Evolutionary conservation across 768 basidiomycete species (phyloP).

Genomic region (Podaxis sp.): DNA sequence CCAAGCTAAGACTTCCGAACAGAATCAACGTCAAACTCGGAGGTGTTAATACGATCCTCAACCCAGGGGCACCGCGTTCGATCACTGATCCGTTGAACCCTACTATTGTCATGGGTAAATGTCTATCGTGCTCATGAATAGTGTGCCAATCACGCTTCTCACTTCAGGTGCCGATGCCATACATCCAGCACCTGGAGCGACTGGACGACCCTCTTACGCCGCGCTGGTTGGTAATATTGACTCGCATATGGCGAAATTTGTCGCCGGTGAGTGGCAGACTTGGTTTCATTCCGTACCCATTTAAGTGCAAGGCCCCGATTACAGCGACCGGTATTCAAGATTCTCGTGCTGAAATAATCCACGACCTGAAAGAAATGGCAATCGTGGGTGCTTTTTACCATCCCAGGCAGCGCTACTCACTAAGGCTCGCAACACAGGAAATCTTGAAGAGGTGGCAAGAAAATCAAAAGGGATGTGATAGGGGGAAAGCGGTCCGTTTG

Average conservation of each 20-base stretch:
- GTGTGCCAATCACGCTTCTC: background rate
- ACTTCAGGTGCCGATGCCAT: slow-evolving; percentile 69
- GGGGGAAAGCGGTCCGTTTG: slow-evolving; percentile 41
- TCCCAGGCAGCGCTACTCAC: background rate
- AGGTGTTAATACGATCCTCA: slow-evolving; percentile 74
- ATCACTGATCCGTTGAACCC: slow-evolving; percentile 67
- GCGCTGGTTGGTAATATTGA: slow-evolving; percentile 76
- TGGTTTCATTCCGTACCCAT: background rate
- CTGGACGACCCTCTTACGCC: slow-evolving; percentile 72
- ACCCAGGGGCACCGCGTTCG: slow-evolving; percentile 50
- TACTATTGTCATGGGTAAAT: slow-evolving; percentile 70
- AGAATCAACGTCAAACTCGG: slow-evolving; percentile 83
- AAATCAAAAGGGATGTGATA: slow-evolving; percentile 51
- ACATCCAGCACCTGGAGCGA: slow-evolving; percentile 74
- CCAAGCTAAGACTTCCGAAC: background rate
- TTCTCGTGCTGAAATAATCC: slow-evolving; percentile 66
- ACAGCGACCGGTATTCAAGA: slow-evolving; percentile 45
- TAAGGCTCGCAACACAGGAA: slow-evolving; percentile 33
- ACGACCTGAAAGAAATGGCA: slow-evolving; percentile 61
- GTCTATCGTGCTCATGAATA: background rate
- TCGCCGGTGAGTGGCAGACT: slow-evolving; percentile 32
- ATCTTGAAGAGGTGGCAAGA: slow-evolving; percentile 50
- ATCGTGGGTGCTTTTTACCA: slow-evolving; percentile 33
- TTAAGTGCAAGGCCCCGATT: background rate
- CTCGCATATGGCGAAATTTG: slow-evolving; percentile 64